Evolutionary conservation across 2,329 filamentous ascomycete genomes (phyloP).

Genomic region (Botrytis deweyae): DNA sequence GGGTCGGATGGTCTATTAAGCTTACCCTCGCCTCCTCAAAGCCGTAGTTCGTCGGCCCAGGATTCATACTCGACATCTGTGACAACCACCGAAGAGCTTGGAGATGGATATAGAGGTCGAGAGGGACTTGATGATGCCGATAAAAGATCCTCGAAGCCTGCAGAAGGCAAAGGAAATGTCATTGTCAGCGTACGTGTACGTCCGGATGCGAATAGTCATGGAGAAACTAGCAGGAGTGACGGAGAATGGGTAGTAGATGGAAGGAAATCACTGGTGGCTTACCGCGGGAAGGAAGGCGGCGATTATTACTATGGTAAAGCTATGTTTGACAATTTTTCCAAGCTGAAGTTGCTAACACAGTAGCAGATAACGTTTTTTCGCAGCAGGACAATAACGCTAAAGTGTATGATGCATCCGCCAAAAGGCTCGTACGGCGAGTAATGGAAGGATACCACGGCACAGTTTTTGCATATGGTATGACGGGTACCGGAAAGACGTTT

Average conservation of each 20-base stretch:
- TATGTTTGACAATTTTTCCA: background rate
- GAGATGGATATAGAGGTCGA: slow-evolving; percentile 50
- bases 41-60: slow-evolving; percentile 86
- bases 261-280: slow-evolving; percentile 76
- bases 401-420: slow-evolving; percentile 92
- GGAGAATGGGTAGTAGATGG: slow-evolving; percentile 92
- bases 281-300: slow-evolving; percentile 83
- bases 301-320: slow-evolving; percentile 85
- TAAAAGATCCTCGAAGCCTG: slow-evolving; percentile 48
- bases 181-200: slow-evolving; percentile 92
- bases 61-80: slow-evolving; percentile 89
- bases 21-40: slow-evolving; percentile 79
- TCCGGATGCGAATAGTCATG: slow-evolving; percentile 70
- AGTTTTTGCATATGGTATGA: slow-evolving; percentile 99
- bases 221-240: slow-evolving; percentile 59
- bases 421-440: slow-evolving; percentile 88
- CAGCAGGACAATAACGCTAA: slow-evolving; percentile 90
- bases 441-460: slow-evolving; percentile 99
- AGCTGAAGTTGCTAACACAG: slow-evolving; percentile 32
- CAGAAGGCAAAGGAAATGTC: slow-evolving; percentile 87
- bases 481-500: slow-evolving; percentile 97
- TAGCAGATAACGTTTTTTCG: slow-evolving; percentile 88
- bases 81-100: slow-evolving; percentile 80
- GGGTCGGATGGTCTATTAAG: slow-evolving; percentile 75
- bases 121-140: slow-evolving; percentile 33